Base-by-base conservation (phyloP, 208 protist species). In the Angomonas ambiguus region DNA sequence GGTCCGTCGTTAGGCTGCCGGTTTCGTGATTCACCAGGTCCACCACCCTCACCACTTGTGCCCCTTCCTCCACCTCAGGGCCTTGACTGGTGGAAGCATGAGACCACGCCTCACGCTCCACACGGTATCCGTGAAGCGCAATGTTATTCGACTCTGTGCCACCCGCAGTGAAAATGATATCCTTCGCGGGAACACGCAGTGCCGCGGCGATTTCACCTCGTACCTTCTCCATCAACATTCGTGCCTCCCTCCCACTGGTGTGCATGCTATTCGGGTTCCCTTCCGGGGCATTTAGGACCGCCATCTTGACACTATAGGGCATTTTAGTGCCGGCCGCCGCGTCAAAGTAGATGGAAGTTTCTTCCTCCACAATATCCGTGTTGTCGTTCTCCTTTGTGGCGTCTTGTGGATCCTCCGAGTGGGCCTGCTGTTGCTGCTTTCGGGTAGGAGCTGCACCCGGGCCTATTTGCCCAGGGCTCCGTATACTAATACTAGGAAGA, bases 81-180 rank as follows among this genome's bases (percentile, higher is more conserved):
- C 72, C 63, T 49, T 69, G 66, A 16, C 31, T 65, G 6, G 83
- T 90, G 13, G 83, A 89, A 20, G 83, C 77, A 75, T 89, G 86
- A 57, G 81, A 86, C 81, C 83, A 90, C 45, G 77, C 73, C 20
- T 85, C 77, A 24, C 86, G 86, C 68, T 73, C 73, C 10, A 92
- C 83, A 16, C 41, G 76, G 72, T 86, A 88, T n/a, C 86, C 86
- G 71, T 92, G 80, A 56, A 92, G 67, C 1, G 86, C 83, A 65
- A 92, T 85, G 72, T 86, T 83, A 72, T 92, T 92, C 56, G 83
- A 90, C 76, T 92, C 82, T 16, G 86, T 92, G 20, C 86, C 86
- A 30, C 86, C 83, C n/a, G 73, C 81, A 1, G 86, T 92, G 75
- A 92, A 92, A 69, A 92, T 78, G 38, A 92, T 79, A 57, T 89